phyloP scores from a whole-genome alignment of 345 rosid genomes.

The Gossypium rotundifolium region DNA sequence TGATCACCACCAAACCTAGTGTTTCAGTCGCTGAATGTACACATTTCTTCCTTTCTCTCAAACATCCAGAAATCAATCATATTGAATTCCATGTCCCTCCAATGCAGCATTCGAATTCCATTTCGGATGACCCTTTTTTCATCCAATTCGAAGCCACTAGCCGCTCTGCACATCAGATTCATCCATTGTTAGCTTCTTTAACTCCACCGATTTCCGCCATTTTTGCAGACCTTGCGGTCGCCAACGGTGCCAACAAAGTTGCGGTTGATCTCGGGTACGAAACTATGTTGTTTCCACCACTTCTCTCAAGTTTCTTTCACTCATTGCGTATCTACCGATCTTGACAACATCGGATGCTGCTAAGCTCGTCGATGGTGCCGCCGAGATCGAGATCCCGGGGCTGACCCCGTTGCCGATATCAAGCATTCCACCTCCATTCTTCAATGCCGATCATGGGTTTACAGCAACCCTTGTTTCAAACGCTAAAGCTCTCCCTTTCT shows the following conservation, averaged over 20 bases:
- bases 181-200: constrained; percentile 22
- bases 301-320: constrained; percentile 25
- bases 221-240: constrained; percentile 21
- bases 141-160: constrained; percentile 30
- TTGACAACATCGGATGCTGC: constrained; percentile 2
- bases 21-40: constrained; percentile 32
- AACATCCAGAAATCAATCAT: constrained; percentile 24
- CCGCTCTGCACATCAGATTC: constrained; percentile 34
- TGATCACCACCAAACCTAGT: constrained; percentile 31
- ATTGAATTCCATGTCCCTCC: constrained; percentile 22
- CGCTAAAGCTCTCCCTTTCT: constrained; percentile 4
- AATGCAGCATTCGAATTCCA: constrained; percentile 8
- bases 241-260: constrained; percentile 15
- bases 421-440: constrained; percentile 31
- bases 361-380: background rate
- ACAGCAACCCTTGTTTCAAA: background rate
- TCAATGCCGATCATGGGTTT: constrained; percentile 13
- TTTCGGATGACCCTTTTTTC: constrained; percentile 18
- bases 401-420: constrained; percentile 25
- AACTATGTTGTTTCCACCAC: constrained; percentile 26
- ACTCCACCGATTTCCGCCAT: constrained; percentile 29
- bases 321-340: constrained; percentile 9
- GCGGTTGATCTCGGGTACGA: constrained; percentile 22
- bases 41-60: constrained; percentile 26
- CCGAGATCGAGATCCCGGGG: constrained; percentile 27